A percentile compares a stretch with the other conserved stretches of the same genome.
These are phyloP conservation scores for Ascochyta pisi DNA, from an alignment of 2,329 filamentous ascomycete species.

Conservation along the genomic window DNA sequence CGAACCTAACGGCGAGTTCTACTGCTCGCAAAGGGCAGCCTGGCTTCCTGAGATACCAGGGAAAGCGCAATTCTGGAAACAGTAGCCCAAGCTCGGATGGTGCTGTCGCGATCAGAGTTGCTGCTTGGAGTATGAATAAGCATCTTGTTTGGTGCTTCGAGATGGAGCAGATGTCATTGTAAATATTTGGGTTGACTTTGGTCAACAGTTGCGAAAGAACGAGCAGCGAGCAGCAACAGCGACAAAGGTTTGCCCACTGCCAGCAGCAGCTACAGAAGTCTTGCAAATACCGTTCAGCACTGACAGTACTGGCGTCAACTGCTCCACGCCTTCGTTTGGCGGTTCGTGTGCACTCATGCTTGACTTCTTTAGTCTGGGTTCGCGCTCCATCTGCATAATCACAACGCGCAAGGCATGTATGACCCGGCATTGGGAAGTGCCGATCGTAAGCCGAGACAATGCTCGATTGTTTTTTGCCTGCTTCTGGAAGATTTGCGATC, in stretches of 20 bases:
- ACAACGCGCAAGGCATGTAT: not conserved
- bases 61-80: slow-evolving; percentile 19
- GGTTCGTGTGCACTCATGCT: not conserved
- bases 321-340: not conserved
- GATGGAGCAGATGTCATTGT: too few species aligned
- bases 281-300: not conserved
- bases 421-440: not conserved
- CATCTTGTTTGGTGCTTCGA: too few species aligned
- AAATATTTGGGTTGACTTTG: too few species aligned
- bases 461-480: slow-evolving; percentile 1
- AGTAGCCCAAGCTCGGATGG: not conserved
- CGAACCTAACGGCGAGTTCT: slow-evolving; percentile 70
- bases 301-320: not conserved
- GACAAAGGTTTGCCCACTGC: too few species aligned
- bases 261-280: too few species aligned
- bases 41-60: slow-evolving; percentile 37
- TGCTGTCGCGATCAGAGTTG: too few species aligned
- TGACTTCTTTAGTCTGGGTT: not conserved
- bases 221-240: too few species aligned
- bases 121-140: too few species aligned
- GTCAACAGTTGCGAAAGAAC: too few species aligned
- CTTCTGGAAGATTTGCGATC: not conserved
- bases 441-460: not conserved
- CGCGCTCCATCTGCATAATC: not conserved
- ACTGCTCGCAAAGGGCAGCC: slow-evolving; percentile 60